Evolutionary conservation across 2,329 filamentous ascomycete species (phyloP).

Genomic region (Calonectria fujianensis): DNA sequence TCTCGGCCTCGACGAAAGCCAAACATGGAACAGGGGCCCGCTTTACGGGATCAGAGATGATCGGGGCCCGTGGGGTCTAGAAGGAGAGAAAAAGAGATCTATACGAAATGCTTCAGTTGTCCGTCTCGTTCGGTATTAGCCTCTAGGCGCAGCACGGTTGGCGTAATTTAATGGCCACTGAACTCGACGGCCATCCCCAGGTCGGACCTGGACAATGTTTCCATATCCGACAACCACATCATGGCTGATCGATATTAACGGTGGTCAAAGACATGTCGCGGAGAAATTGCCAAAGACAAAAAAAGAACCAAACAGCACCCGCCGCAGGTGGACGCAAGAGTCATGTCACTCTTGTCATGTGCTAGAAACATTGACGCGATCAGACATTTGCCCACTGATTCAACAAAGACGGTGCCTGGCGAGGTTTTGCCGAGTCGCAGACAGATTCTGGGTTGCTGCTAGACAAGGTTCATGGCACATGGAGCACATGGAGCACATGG

Average conservation of each 20-base stretch:
- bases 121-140: slow-evolving; percentile 24
- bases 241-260: slow-evolving; percentile 11
- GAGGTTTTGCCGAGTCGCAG: slow-evolving; percentile 23
- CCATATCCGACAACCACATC: slow-evolving; percentile 10
- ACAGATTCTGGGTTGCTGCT: not conserved
- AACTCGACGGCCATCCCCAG: not conserved
- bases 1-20: slow-evolving; percentile 1
- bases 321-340: slow-evolving; percentile 23
- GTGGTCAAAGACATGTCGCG: slow-evolving; percentile 19
- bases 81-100: slow-evolving; percentile 16
- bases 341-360: slow-evolving; percentile 23
- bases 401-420: slow-evolving; percentile 3
- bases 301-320: slow-evolving; percentile 12
- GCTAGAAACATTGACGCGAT: slow-evolving; percentile 16
- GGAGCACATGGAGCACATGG: not conserved
- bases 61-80: slow-evolving; percentile 34
- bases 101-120: slow-evolving; percentile 28
- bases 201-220: not conserved
- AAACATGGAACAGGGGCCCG: slow-evolving; percentile 22
- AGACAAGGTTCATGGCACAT: slow-evolving; percentile 8
- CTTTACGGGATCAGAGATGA: slow-evolving; percentile 39
- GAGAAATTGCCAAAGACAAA: slow-evolving; percentile 21
- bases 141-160: not conserved
- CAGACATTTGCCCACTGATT: slow-evolving; percentile 10
- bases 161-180: slow-evolving; percentile 17